Evolutionary conservation across 2,329 filamentous ascomycete genomes (phyloP).

Genomic region (Hymenoscyphus repandus): DNA sequence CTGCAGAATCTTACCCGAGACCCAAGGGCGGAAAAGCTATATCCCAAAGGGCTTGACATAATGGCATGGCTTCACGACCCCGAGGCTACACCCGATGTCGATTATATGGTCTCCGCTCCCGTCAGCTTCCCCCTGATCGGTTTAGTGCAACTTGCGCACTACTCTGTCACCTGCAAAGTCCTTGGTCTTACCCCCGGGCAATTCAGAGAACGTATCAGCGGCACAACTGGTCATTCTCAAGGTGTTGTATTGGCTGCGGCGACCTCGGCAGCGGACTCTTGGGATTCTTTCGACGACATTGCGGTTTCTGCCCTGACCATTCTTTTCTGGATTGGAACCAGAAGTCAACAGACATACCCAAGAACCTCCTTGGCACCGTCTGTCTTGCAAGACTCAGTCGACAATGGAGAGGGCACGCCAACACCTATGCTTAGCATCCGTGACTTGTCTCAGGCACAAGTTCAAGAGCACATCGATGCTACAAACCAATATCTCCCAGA

Average conservation of each 20-base stretch:
- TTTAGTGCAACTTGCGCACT: slow-evolving; percentile 92
- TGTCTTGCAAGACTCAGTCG: slow-evolving; percentile 86
- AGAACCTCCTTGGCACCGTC: slow-evolving; percentile 88
- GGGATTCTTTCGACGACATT: slow-evolving; percentile 84
- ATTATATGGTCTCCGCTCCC: slow-evolving; percentile 90
- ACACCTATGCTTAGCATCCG: slow-evolving; percentile 98
- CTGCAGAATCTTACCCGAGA: slow-evolving; percentile 81
- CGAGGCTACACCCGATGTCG: slow-evolving; percentile 85
- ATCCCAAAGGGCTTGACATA: slow-evolving; percentile 93
- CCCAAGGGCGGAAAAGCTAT: slow-evolving; percentile 86
- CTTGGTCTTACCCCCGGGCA: slow-evolving; percentile 86
- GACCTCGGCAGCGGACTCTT: slow-evolving; percentile 83
- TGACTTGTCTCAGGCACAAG: slow-evolving; percentile 78
- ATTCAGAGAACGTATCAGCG: slow-evolving; percentile 76
- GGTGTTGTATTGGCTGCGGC: slow-evolving; percentile 90
- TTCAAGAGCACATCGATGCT: slow-evolving; percentile 93
- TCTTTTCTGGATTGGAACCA: slow-evolving; percentile 96
- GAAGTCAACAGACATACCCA: slow-evolving; percentile 96
- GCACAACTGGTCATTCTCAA: slow-evolving; percentile 93
- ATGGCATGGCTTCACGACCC: slow-evolving; percentile 87
- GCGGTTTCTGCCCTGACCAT: slow-evolving; percentile 79
- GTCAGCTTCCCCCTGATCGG: slow-evolving; percentile 96
- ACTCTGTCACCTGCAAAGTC: slow-evolving; percentile 87
- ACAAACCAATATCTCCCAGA: slow-evolving; percentile 94
- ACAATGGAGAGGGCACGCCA: slow-evolving; percentile 89